Evolutionary conservation across 2,329 filamentous ascomycete genomes (phyloP), one percentile per base, ranked within the genome.

Genomic region (Endothia cerciana): DNA sequence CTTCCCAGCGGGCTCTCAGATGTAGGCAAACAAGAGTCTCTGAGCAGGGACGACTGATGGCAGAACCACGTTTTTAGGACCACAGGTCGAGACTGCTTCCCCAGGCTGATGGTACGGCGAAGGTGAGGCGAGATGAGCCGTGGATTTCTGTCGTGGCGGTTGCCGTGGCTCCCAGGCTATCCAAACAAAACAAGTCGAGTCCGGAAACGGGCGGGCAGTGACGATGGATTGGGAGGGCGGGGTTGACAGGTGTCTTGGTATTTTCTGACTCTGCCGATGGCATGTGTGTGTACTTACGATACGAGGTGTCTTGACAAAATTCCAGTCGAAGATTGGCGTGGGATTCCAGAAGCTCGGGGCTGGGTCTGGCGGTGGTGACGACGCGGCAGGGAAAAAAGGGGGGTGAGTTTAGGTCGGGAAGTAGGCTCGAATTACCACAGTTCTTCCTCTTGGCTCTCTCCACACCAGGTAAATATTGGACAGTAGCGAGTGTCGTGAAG

Each of bases 401-500:
- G 63, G 59, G 38, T 6, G 36, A 49, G 56, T 15, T 53, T 28
- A 33, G 22, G 61, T 25, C 56, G 33, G 38, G 53, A 64, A 53
- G 47, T 36, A 51, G 49, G 53, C 43, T 67, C 58, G 53, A 59
- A 66, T 62, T 63, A 64, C 47, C 62, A 61, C 62, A 57, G 43
- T 58, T 55, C 61, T 62, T 65, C 36, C 51, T 60, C 36, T 65
- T 62, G 57, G 49, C 51, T 67, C 62, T 65, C 62, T 68, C 65
- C 59, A 62, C 62, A 60, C 65, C 62, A 56, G 51, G 25, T 33
- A 51, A 62, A 65, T 61, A 63, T 60, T 65, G 57, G 65, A 65
- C 56, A 63, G 55, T 65, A 69, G 67, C 67, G 67, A 69, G 65
- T 69, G 67, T 69, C 65, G 65, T 65, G 67, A 69, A 64, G 55